phyloP scores from a whole-genome alignment of 306 rosid genomes.

The Cucumis hystrix region DNA sequence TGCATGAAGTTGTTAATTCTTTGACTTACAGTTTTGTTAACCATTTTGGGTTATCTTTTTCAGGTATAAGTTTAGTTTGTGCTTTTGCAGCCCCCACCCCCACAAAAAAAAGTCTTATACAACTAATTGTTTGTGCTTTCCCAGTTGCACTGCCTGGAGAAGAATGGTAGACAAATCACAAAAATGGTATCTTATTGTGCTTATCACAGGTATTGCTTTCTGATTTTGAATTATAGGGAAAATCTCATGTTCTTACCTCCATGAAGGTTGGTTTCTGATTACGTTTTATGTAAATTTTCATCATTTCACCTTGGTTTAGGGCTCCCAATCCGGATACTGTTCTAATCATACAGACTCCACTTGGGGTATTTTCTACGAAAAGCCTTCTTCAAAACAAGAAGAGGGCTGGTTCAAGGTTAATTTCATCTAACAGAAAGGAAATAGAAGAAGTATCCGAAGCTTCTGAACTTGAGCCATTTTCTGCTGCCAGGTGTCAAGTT shows the following conservation, averaged over 20 bases:
- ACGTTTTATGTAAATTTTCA: background rate
- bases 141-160: constrained; percentile 93
- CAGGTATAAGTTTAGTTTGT: background rate
- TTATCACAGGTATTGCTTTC: constrained; percentile 73
- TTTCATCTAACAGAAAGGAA: constrained; percentile 55
- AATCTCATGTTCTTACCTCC: background rate
- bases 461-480: constrained; percentile 58
- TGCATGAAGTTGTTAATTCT: background rate
- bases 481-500: constrained; percentile 81
- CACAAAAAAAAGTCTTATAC: background rate
- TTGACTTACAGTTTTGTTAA: background rate
- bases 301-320: constrained; percentile 37
- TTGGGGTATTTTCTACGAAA: constrained; percentile 82
- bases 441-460: constrained; percentile 48
- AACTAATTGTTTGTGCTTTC: constrained; percentile 17
- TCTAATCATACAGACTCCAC: constrained; percentile 84
- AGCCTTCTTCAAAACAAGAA: constrained; percentile 80
- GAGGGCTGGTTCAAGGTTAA: constrained; percentile 73
- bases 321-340: constrained; percentile 98
- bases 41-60: background rate
- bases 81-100: no score
- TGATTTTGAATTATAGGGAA: constrained; percentile 5
- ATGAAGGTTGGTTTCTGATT: constrained; percentile 1
- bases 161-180: constrained; percentile 80
- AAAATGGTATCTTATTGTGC: constrained; percentile 96